These are phyloP conservation scores for Coniochaeta ligniaria DNA, from an alignment of 2,329 filamentous ascomycete genomes.

Conservation along the genomic window DNA sequence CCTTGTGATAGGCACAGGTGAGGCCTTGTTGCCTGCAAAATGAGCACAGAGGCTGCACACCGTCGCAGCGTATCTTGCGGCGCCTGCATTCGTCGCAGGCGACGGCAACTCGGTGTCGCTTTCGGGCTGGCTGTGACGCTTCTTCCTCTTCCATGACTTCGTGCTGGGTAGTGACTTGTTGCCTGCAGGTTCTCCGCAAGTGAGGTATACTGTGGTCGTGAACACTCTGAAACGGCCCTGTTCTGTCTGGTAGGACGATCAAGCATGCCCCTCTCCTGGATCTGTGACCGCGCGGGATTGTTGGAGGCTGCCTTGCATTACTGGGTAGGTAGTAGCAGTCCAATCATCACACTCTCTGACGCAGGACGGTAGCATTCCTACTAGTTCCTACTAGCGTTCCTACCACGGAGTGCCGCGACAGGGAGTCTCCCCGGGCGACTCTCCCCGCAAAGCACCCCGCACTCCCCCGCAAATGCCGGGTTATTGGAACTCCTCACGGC, in stretches of 20 bases:
- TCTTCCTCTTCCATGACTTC: neutral
- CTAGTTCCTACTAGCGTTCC: neutral
- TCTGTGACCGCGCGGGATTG: no score
- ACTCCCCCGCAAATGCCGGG: neutral
- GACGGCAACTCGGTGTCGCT: slow-evolving; percentile 4
- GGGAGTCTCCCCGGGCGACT: neutral
- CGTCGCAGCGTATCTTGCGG: slow-evolving; percentile 5
- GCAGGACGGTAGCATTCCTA: no score
- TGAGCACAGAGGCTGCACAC: slow-evolving; percentile 2
- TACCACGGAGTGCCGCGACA: neutral
- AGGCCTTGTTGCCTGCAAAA: slow-evolving; percentile 1
- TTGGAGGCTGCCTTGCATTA: no score
- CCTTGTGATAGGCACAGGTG: slow-evolving; percentile 2
- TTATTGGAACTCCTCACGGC: neutral
- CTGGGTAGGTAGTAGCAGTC: no score
- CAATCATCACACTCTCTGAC: no score
- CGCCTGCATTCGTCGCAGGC: slow-evolving; percentile 4
- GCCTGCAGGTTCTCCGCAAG: neutral
- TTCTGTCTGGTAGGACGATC: neutral
- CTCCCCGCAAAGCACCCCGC: neutral
- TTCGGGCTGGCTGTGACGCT: neutral
- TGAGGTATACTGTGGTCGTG: no score
- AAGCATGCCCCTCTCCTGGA: no score
- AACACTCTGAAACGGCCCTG: neutral
- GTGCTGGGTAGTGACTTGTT: neutral